These are phyloP conservation scores for Eucalyptus curtisii DNA, from an alignment of 345 rosid species.

Conservation along the genomic window DNA sequence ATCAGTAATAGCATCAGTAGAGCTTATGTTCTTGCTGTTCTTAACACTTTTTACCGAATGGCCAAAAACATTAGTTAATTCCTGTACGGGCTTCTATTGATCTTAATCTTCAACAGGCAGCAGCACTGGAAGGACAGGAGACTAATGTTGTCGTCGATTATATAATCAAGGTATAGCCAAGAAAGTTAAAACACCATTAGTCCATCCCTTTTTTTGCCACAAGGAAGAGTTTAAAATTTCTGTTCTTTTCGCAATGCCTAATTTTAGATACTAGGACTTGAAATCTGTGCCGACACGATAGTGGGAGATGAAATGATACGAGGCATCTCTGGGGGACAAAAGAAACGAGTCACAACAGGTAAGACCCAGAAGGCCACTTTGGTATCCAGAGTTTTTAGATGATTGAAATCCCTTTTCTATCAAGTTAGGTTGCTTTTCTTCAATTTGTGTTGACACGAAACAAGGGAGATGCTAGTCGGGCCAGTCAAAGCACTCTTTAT, in stretches of 20 bases:
- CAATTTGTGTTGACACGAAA: neutral
- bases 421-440: neutral
- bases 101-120: conserved; percentile 33
- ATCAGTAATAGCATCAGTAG: too few species aligned
- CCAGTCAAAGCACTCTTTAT: conserved; percentile 67
- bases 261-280: conserved; percentile 43
- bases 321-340: conserved; percentile 55
- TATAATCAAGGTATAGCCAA: conserved; percentile 40
- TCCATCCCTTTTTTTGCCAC: neutral
- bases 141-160: conserved; percentile 65
- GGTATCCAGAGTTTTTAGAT: neutral
- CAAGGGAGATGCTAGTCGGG: conserved; percentile 81
- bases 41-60: neutral
- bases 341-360: conserved; percentile 47
- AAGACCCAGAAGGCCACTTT: neutral
- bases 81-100: neutral
- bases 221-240: neutral
- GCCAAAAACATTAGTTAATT: neutral
- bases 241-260: neutral
- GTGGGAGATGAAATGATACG: conserved; percentile 49
- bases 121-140: conserved; percentile 54
- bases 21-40: too few species aligned
- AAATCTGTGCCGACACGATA: conserved; percentile 40
- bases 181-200: neutral
- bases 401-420: neutral